Percentiles rank a stretch among this genome's conserved stretches.
Conservation (phyloP, 2,329 filamentous ascomycete species). For the Cercospora sp. region DNA sequence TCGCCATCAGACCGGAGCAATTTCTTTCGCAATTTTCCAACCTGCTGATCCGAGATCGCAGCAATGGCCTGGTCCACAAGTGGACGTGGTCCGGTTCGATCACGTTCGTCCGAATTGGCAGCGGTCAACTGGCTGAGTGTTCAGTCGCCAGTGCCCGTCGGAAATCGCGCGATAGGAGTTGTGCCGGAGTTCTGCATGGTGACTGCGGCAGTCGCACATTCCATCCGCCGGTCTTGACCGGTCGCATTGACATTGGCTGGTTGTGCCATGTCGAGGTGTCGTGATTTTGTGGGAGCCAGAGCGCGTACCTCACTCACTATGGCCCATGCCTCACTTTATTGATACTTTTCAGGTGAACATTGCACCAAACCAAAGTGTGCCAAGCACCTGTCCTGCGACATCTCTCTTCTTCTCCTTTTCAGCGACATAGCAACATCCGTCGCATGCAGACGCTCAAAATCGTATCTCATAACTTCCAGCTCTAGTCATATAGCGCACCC, state of each 20-base stretch:
- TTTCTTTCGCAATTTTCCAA: background rate
- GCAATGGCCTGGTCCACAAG: background rate
- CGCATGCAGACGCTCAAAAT: slow-evolving; percentile 22
- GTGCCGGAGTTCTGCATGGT: background rate
- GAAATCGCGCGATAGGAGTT: background rate
- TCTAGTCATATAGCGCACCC: slow-evolving; percentile 98
- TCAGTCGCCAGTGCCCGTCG: background rate
- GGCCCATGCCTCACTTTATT: background rate
- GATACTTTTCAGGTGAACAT: background rate
- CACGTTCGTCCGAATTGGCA: background rate
- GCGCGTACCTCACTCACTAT: background rate
- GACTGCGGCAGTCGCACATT: background rate
- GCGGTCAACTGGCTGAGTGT: background rate
- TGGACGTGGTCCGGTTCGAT: background rate
- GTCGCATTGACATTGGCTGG: background rate
- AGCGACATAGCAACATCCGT: background rate
- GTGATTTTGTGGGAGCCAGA: too few relatives aligned
- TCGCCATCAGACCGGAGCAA: slow-evolving; percentile 4
- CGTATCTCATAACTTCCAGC: slow-evolving; percentile 93
- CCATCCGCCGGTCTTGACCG: background rate
- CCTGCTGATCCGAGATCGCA: background rate
- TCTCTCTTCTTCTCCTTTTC: background rate
- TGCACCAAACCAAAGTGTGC: background rate
- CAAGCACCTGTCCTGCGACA: background rate
- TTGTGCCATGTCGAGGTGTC: background rate